phyloP scores from a whole-genome alignment of 1,284 basidiomycete species.

The Apiotrichum gamsii region DNA sequence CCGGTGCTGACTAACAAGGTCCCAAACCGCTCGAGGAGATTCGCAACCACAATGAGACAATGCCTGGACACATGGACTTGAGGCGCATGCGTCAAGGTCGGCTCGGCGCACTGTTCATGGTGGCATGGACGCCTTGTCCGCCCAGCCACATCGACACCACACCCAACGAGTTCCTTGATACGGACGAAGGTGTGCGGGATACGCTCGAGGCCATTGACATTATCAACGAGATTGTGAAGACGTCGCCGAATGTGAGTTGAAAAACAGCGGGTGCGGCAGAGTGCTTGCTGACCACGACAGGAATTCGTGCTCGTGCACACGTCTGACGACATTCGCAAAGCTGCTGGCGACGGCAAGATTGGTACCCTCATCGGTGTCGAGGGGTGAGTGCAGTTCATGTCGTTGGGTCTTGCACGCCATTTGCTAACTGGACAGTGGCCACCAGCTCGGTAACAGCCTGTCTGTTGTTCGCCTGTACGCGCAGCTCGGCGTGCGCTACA shows the following conservation, averaged over 20 bases:
- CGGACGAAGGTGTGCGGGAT: slow-evolving; percentile 52
- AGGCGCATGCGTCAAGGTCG: slow-evolving; percentile 64
- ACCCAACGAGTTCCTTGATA: not conserved
- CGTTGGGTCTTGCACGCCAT: not conserved
- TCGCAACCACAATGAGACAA: slow-evolving; percentile 1
- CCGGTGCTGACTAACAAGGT: too few species aligned
- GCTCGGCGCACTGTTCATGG: slow-evolving; percentile 81
- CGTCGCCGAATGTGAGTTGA: not conserved
- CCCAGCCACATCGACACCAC: not conserved
- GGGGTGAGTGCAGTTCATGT: slow-evolving; percentile 47
- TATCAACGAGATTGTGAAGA: slow-evolving; percentile 60
- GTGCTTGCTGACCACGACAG: slow-evolving; percentile 38
- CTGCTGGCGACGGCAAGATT: slow-evolving; percentile 61
- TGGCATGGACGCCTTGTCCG: slow-evolving; percentile 56
- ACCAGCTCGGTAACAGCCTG: slow-evolving; percentile 78
- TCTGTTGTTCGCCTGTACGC: slow-evolving; percentile 67
- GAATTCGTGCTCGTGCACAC: slow-evolving; percentile 59
- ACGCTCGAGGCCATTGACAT: slow-evolving; percentile 82
- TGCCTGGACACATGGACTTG: slow-evolving; percentile 69
- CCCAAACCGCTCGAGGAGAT: slow-evolving; percentile 1
- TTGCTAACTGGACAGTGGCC: slow-evolving; percentile 46
- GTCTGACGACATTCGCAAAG: slow-evolving; percentile 55
- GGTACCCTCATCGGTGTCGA: slow-evolving; percentile 75
- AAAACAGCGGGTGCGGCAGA: too few species aligned
- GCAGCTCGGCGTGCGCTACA: slow-evolving; percentile 69